Conservation (phyloP, 164 flowering plant species). For the Piper betle region DNA sequence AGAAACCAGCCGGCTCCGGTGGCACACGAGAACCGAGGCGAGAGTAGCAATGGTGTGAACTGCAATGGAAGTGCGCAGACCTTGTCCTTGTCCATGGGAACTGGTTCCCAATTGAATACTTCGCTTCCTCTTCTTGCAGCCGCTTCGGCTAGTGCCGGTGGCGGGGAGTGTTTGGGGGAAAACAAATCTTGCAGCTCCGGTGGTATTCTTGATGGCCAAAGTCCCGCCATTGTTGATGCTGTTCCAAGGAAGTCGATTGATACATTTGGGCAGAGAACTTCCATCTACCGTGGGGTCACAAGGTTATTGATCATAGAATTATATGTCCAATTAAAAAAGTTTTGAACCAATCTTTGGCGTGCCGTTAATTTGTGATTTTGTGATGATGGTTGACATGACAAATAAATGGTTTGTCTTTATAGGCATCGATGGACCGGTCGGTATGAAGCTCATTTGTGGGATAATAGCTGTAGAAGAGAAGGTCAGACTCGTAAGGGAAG, state of each 20-base stretch:
- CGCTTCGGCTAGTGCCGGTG: slow-evolving; percentile 12
- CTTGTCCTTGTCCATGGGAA: slow-evolving; percentile 63
- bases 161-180: slow-evolving; percentile 26
- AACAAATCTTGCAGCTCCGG: slow-evolving; percentile 15
- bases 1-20: slow-evolving; percentile 47
- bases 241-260: slow-evolving; percentile 71
- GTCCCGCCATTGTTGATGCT: slow-evolving; percentile 36
- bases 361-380: neutral
- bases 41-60: neutral
- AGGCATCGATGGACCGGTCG: slow-evolving; percentile 98
- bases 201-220: slow-evolving; percentile 22
- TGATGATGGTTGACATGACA: neutral
- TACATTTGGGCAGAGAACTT: slow-evolving; percentile 89
- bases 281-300: slow-evolving; percentile 94
- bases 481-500: slow-evolving; percentile 95
- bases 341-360: neutral
- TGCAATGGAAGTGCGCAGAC: slow-evolving; percentile 23
- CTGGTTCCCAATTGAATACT: slow-evolving; percentile 36
- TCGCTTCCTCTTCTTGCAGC: slow-evolving; percentile 21
- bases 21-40: slow-evolving; percentile 11
- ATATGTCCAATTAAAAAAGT: no score
- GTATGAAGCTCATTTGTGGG: slow-evolving; percentile 98
- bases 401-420: slow-evolving; percentile 2
- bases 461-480: slow-evolving; percentile 91
- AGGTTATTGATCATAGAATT: slow-evolving; percentile 26